Evolutionary conservation across 768 basidiomycete species (phyloP).

Genomic region (Serendipita sp.): DNA sequence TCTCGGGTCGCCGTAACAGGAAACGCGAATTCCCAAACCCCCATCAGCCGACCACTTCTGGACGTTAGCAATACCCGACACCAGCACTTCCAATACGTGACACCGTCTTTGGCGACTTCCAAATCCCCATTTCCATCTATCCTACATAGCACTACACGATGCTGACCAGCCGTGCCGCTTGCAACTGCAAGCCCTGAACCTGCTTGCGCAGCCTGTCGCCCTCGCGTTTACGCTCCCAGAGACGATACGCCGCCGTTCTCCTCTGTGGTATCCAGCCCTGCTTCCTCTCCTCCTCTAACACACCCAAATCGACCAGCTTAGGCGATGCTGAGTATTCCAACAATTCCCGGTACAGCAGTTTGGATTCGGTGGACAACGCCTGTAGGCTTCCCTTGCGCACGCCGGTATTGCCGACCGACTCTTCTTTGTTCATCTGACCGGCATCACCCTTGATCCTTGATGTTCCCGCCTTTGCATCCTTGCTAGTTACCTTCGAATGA

Average conservation of each 20-base stretch:
- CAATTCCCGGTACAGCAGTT: conserved; percentile 76
- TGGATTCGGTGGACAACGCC: conserved; percentile 66
- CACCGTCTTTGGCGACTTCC: neutral
- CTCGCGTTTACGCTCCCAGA: conserved; percentile 60
- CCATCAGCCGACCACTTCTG: too few relatives aligned
- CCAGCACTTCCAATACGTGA: too few relatives aligned
- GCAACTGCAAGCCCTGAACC: conserved; percentile 40
- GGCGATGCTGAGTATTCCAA: conserved; percentile 72
- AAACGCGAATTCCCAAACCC: too few relatives aligned
- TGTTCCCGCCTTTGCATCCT: neutral
- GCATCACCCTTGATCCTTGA: conserved; percentile 31
- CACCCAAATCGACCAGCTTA: conserved; percentile 70
- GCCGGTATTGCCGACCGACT: conserved; percentile 6
- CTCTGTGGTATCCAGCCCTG: conserved; percentile 66
- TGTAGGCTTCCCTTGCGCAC: conserved; percentile 37
- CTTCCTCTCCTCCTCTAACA: conserved; percentile 21
- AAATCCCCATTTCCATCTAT: neutral
- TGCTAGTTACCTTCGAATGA: neutral
- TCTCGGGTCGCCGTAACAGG: too few relatives aligned
- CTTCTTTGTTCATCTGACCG: conserved; percentile 5
- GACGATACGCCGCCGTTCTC: conserved; percentile 66
- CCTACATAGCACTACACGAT: neutral
- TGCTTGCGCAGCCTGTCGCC: conserved; percentile 54
- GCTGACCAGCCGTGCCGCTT: neutral
- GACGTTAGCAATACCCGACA: too few relatives aligned